These are phyloP conservation scores for Castanea crenata DNA, from an alignment of 306 rosid species.

Conservation along the genomic window DNA sequence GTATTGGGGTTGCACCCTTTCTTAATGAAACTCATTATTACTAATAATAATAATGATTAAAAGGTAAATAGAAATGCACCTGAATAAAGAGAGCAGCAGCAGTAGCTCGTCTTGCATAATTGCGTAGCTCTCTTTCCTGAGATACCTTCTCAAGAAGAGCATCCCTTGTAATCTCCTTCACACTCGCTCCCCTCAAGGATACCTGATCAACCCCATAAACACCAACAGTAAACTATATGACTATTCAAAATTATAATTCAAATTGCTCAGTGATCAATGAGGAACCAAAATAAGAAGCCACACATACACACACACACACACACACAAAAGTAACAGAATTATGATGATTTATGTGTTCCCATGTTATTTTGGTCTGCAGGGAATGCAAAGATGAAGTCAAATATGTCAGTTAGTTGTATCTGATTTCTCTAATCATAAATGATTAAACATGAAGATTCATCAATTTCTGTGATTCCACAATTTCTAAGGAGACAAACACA, in stretches of 20 bases:
- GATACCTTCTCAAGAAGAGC: constrained; percentile 84
- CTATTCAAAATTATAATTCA: too few species aligned
- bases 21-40: too few species aligned
- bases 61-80: constrained; percentile 34
- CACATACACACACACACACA: too few species aligned
- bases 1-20: too few species aligned
- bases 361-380: background rate
- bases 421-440: too few species aligned
- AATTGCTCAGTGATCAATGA: background rate
- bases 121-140: constrained; percentile 85
- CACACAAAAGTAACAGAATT: background rate
- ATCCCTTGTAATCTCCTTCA: constrained; percentile 92
- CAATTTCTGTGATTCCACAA: too few species aligned
- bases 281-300: too few species aligned
- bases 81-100: constrained; percentile 87
- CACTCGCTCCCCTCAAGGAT: constrained; percentile 91
- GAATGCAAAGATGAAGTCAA: too few species aligned
- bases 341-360: background rate
- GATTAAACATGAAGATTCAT: too few species aligned
- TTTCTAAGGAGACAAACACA: too few species aligned
- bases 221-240: background rate
- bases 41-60: too few species aligned
- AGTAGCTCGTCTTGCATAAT: constrained; percentile 72
- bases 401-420: too few species aligned
- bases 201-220: constrained; percentile 45